Evolutionary conservation across 441 rosid genomes (phyloP), one percentile per base, ranked within the genome.

Genomic region (Jatropha podagrica): DNA sequence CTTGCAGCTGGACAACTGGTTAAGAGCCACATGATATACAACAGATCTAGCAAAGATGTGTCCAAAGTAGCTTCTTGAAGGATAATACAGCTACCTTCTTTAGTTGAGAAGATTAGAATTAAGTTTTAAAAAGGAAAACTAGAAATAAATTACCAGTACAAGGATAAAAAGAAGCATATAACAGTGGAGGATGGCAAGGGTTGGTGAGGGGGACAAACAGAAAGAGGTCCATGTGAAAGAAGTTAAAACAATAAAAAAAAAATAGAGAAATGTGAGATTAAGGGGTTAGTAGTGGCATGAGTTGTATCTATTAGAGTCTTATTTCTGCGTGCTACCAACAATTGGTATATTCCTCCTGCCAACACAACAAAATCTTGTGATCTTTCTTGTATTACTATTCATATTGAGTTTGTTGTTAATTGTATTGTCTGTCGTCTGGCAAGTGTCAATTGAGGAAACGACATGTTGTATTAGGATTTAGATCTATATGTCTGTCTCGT

Each of bases 11-110:
- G 96, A 63, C 95, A 93, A 68, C 91, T 93, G 0, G 92, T 93
- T 70, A 78, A 62, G 70, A 93, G 98, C 83, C 98, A 93, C 92
- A 82, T 93, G 98, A 93, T 89, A 72, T 93, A 89, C 86, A 91
- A 93, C 80, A 85, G 98, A 77, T 93, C 98, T 77, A 87, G 87
- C 90, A 83, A 85, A 72, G 95, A 93, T 64, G 82, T 91, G 15
- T 77, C 89, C 71, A 83, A 82, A 69, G 26, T 77, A 54, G 68
- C 78, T 23, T 41, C 59, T 56, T 37, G 18, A 32, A 72, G 26
- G 44, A 61, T 55, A 67, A 65, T 12, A 2, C 32, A 9, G 23
- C 27, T 12, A n/a, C 3, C 48, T 42, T 44, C 15, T 42, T 20
- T 65, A 44, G 17, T 14, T 48, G 14, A 23, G 48, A 32, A 27